These are phyloP conservation scores for Phytophthora palmivora DNA, from an alignment of 352 stramenopile species.

Conservation along the genomic window DNA sequence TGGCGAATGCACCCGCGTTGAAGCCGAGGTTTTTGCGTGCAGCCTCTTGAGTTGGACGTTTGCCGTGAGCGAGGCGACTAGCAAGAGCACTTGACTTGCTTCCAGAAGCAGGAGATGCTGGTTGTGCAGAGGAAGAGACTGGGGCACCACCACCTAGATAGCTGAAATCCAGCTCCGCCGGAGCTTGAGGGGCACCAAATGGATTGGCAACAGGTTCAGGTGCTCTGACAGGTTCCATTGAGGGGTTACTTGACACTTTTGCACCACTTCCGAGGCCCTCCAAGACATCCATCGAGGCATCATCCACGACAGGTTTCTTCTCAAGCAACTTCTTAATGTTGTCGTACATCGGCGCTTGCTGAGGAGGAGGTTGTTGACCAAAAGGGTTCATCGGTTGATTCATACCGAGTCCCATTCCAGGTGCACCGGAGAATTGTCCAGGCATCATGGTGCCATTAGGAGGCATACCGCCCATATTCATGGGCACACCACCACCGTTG, in stretches of 20 bases:
- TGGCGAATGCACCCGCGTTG: constrained; percentile 60
- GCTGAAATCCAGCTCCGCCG: constrained; percentile 31
- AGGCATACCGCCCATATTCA: constrained; percentile 37
- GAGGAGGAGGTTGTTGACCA: constrained; percentile 38
- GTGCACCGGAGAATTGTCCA: constrained; percentile 22
- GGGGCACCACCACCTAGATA: constrained; percentile 21
- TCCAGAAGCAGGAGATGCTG: constrained; percentile 24
- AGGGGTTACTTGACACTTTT: constrained; percentile 17
- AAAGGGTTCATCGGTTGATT: constrained; percentile 38
- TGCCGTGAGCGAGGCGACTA: constrained; percentile 65
- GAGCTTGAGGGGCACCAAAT: constrained; percentile 21
- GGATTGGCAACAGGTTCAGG: constrained; percentile 25
- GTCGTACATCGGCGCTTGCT: constrained; percentile 77
- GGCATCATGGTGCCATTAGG: constrained; percentile 33
- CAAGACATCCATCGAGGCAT: constrained; percentile 70
- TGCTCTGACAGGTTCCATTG: constrained; percentile 17
- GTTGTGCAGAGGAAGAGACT: constrained; percentile 15
- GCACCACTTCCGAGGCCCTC: constrained; percentile 56
- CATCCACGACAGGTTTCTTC: constrained; percentile 73
- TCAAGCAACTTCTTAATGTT: constrained; percentile 86
- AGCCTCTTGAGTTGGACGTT: constrained; percentile 75
- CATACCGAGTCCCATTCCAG: constrained; percentile 34
- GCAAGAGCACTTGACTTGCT: constrained; percentile 69
- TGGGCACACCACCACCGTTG: constrained; percentile 21
- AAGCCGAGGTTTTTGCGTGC: constrained; percentile 68